These are phyloP conservation scores for Solanum corneliomulleri DNA, from an alignment of 257 asterid genomes.

Conservation along the genomic window DNA sequence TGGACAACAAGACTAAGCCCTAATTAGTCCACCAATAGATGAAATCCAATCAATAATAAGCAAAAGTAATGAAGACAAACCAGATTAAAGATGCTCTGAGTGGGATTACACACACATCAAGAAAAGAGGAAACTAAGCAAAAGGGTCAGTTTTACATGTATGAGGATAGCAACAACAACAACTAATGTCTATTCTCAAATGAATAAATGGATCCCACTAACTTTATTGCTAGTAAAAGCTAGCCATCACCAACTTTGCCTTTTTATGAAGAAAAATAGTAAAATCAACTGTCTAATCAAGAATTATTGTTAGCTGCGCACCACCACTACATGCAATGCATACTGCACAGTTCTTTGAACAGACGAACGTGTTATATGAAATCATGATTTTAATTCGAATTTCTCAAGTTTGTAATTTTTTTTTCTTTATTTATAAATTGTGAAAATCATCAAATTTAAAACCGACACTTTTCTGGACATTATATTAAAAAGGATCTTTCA, in stretches of 20 bases:
- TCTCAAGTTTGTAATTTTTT: too few relatives aligned
- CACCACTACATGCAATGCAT: neutral
- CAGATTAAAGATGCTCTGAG: neutral
- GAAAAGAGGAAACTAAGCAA: neutral
- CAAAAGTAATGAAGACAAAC: neutral
- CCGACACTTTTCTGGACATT: accelerated
- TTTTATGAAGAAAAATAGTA: neutral
- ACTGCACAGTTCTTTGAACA: neutral
- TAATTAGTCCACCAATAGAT: neutral
- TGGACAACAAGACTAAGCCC: neutral
- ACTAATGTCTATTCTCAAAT: neutral
- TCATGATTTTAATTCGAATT: too few relatives aligned
- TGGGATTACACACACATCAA: neutral
- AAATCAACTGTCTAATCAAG: neutral
- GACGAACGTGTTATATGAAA: too few relatives aligned
- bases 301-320: neutral
- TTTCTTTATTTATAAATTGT: too few relatives aligned
- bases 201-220: neutral
- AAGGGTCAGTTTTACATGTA: neutral
- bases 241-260: neutral
- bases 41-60: neutral
- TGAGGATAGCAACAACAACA: neutral
- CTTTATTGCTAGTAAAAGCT: neutral
- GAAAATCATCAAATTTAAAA: too few relatives aligned
- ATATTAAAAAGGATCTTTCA: neutral